Conservation (phyloP, 1,284 basidiomycete genomes). For the Sporisorium exsertum region DNA sequence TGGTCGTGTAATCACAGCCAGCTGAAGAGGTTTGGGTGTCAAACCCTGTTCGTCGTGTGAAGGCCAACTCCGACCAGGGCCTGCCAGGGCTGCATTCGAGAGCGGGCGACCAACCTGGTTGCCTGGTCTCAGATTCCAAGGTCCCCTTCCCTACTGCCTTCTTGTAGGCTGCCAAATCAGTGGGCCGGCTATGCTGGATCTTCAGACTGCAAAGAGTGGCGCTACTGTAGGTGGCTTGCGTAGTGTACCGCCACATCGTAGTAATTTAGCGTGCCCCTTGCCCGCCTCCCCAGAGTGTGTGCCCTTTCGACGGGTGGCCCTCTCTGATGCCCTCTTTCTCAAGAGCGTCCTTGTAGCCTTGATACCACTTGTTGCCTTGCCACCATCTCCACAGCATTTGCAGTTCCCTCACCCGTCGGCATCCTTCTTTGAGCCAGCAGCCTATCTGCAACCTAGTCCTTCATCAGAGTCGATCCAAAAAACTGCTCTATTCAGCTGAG, state of each 20-base stretch:
- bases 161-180: neutral
- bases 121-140: neutral
- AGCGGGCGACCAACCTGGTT: neutral
- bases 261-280: neutral
- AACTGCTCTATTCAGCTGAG: constrained; percentile 40
- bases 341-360: neutral
- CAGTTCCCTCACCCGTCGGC: neutral
- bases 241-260: neutral
- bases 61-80: neutral
- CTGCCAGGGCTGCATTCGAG: neutral
- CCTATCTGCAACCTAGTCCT: neutral
- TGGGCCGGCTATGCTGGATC: neutral
- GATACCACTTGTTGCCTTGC: neutral
- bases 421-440: neutral
- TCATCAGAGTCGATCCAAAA: constrained; percentile 10
- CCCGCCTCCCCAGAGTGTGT: too few relatives aligned
- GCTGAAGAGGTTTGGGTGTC: neutral
- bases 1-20: neutral
- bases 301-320: too few relatives aligned
- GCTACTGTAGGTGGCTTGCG: neutral
- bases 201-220: neutral
- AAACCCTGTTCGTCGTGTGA: neutral
- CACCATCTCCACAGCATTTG: neutral
- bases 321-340: neutral
- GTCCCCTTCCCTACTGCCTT: neutral